Base-by-base conservation (phyloP, 768 basidiomycete species). In the Sporobolomyces roseus region DNA sequence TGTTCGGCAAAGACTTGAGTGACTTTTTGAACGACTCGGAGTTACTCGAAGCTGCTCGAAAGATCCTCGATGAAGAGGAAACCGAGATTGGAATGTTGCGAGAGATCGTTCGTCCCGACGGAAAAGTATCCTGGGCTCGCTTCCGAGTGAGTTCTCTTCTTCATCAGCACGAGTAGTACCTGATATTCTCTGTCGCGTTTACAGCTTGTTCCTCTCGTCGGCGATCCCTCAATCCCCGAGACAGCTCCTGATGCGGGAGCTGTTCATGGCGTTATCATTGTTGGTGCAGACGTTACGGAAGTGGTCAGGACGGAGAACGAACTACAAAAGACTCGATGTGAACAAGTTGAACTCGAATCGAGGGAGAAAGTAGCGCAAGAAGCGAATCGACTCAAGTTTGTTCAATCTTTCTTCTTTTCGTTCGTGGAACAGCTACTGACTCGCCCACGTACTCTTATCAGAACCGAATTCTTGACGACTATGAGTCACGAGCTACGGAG, bases 401-500 rank as follows among this genome's bases (percentile, higher is more conserved):
- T 23, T 21, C 14, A 13, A 6, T 46, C 7, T 46, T 21, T 46
- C 45, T 10, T 14, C 13, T 21, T 46, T 21, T 46, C 45, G 12
- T 21, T 14, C 45, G 6, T 21, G 23, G 21, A 23, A 23, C 23
- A 9, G 10, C 9, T 41, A 17, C 17, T 17, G 9, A 17, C 9
- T 17, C 38, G 9, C 17, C 10, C 9, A 9, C 38, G 17, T 9
- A 9, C 10, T 33, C 23, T 49, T 4, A 41, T 25, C 43, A 66
- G 65, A 29, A 70, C 64, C 54, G 68, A 70, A 27, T 74, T 75
- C 64, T 35, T 69, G 5, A 63, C 73, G 14, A 74, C 62, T 48
- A 58, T 76, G 53, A 58, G 52, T 17, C 73, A 73, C 63, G 75
- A 75, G 41, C 67, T 73, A 21, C 45, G 75, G 1, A 73, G 74